Base-by-base conservation (phyloP, 1,139 yeast genomes). In the Pichia sp. region DNA sequence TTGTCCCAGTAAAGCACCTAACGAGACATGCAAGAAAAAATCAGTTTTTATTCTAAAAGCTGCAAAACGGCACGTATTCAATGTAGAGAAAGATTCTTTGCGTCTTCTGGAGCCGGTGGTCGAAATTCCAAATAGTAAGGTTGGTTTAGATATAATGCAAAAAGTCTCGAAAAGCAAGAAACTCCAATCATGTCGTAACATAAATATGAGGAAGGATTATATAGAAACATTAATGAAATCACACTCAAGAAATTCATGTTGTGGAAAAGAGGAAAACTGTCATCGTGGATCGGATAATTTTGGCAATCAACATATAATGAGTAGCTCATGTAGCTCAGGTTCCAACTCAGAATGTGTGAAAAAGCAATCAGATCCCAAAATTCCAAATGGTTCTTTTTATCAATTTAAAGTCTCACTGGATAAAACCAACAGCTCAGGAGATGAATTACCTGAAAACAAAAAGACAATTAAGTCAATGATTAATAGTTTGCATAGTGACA, bases 21-120 rank as follows among this genome's bases (percentile, higher is more conserved):
- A 6, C 8, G 23, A 33, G 12, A 17, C 15, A 6, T 35, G 42
- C 20, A 45, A 44, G 15, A 39, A 40, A 19, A 46, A 50, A 15
- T 64, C 74, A 1, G 70, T 73, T 4, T 61, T 70, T 12, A 66
- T 73, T 15, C 56, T 71, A 26, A 67, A 68, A 47, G 68, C 76
- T 1, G 66, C 77, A 0, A 67, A 68, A 34, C 70, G 74, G 47
- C 76, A 74, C 46, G 69, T 75, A 15, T 67, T 69, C 28, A 78
- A 74, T 52, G 66, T 71, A 39, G 61, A 60, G 6, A 69, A 66
- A 43, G 74, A 75, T 4, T 59, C 64, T 1, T 39, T 61, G 21
- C 51, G 50, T 22, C 42, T 61, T 26, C 39, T 61, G 28, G 58
- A 56, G n/a, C 63, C 64, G 3, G 61, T 60, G 2, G 44, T 47